A percentile compares a stretch with the other conserved stretches of the same genome.
These are phyloP conservation scores for Globisporangium ultimum DNA, from an alignment of 352 stramenopile species.

Conservation along the genomic window DNA sequence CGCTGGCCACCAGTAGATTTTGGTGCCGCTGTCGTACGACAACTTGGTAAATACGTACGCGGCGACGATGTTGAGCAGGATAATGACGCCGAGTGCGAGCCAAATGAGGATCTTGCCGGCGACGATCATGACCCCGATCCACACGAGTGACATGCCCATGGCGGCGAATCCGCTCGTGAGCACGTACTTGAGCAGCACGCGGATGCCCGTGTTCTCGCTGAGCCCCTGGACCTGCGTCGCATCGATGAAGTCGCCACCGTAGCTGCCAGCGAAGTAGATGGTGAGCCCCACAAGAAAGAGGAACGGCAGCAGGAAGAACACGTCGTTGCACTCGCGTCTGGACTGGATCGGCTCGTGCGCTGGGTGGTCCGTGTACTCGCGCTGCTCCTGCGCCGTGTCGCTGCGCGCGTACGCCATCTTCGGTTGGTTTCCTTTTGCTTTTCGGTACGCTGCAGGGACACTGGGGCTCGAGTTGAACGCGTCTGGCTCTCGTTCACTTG, in stretches of 20 bases:
- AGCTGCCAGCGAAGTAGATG: slow-evolving; percentile 43
- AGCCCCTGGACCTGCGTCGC: slow-evolving; percentile 35
- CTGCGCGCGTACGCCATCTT: neutral
- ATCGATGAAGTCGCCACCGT: slow-evolving; percentile 55
- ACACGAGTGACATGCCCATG: slow-evolving; percentile 62
- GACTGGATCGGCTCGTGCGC: slow-evolving; percentile 12
- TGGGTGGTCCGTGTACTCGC: slow-evolving; percentile 4
- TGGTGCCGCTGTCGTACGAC: slow-evolving; percentile 45
- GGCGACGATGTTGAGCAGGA: slow-evolving; percentile 46
- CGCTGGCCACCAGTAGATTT: slow-evolving; percentile 71
- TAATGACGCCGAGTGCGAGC: slow-evolving; percentile 42
- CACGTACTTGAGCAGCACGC: slow-evolving; percentile 52
- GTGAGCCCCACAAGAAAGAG: slow-evolving; percentile 45
- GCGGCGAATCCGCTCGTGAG: slow-evolving; percentile 37
- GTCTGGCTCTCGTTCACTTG: neutral
- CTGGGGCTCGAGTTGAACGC: neutral
- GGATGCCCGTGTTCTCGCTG: slow-evolving; percentile 33
- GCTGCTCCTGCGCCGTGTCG: neutral
- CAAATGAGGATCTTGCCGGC: slow-evolving; percentile 47
- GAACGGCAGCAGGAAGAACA: slow-evolving; percentile 75
- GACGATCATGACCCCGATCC: slow-evolving; percentile 71
- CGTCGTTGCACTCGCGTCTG: slow-evolving; percentile 66
- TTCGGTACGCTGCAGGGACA: too few species aligned
- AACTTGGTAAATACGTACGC: slow-evolving; percentile 70
- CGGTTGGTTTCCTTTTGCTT: too few species aligned